Percentiles rank a stretch among this genome's conserved stretches.
These are phyloP conservation scores for Bruguiera sexangula DNA, from an alignment of 345 rosid genomes.

Conservation along the genomic window DNA sequence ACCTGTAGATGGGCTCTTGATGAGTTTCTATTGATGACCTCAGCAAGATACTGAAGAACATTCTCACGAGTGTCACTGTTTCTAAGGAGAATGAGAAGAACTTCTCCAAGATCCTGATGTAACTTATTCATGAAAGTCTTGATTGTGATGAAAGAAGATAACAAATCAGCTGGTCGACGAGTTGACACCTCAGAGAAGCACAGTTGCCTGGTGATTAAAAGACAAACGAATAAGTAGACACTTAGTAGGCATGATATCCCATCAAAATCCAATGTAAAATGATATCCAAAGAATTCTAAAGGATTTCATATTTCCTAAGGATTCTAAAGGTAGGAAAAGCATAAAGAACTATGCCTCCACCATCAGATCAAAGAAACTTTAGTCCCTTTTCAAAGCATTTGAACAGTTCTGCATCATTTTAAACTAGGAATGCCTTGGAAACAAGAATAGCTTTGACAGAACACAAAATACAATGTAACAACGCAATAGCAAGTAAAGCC, in stretches of 20 bases:
- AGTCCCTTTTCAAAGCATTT: neutral
- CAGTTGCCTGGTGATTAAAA: slow-evolving; percentile 61
- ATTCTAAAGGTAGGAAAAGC: no score
- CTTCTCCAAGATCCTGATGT: slow-evolving; percentile 64
- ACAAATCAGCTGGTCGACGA: slow-evolving; percentile 69
- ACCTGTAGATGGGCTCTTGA: slow-evolving; percentile 95
- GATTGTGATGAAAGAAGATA: slow-evolving; percentile 84
- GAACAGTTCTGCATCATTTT: neutral
- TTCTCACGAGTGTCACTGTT: slow-evolving; percentile 68
- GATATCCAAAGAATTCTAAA: no score
- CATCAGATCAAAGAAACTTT: neutral
- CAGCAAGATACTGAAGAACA: slow-evolving; percentile 91
- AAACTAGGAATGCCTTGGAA: neutral
- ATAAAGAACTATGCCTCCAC: no score
- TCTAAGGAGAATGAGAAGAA: slow-evolving; percentile 65
- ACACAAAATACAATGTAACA: neutral
- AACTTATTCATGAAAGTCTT: slow-evolving; percentile 73
- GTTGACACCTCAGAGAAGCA: slow-evolving; percentile 91
- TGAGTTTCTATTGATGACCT: slow-evolving; percentile 86
- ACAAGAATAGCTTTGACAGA: no score
- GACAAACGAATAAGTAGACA: neutral
- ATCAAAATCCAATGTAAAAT: neutral
- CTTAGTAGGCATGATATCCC: neutral
- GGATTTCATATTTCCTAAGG: no score
- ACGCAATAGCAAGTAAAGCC: neutral